Conservation (phyloP, 805 yeast species). For the Nakazawaea sp. region DNA sequence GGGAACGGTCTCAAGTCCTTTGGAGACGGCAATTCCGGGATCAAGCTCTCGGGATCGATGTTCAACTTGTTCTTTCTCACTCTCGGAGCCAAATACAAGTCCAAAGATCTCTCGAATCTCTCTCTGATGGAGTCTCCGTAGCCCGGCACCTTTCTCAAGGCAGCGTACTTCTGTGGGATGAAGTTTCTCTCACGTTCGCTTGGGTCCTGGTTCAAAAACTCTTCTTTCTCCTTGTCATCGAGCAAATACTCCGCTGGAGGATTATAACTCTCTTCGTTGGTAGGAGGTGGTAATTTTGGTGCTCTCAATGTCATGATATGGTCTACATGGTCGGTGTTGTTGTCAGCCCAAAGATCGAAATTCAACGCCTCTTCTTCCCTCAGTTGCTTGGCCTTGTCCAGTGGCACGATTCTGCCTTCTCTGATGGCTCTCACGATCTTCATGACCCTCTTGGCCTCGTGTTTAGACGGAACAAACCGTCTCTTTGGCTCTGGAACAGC, state of each 20-base stretch:
- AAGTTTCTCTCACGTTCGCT: constrained; percentile 73
- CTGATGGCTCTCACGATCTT: constrained; percentile 94
- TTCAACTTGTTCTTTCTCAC: constrained; percentile 84
- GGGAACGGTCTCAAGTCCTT: constrained; percentile 97
- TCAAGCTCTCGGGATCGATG: constrained; percentile 91
- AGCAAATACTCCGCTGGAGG: constrained; percentile 95
- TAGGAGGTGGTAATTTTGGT: constrained; percentile 93
- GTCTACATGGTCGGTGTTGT: constrained; percentile 44
- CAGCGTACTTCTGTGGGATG: constrained; percentile 71
- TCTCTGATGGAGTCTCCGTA: constrained; percentile 82
- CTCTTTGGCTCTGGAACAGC: constrained; percentile 97
- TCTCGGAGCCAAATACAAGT: constrained; percentile 92
- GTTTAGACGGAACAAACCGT: constrained; percentile 92
- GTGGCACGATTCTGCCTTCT: constrained; percentile 88
- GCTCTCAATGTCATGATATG: constrained; percentile 92
- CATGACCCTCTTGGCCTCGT: constrained; percentile 95
- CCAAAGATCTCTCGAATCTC: constrained; percentile 89
- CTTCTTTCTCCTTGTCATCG: constrained; percentile 66
- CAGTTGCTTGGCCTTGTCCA: constrained; percentile 46
- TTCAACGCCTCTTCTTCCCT: constrained; percentile 43
- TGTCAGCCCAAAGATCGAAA: constrained; percentile 82
- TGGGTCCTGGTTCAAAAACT: constrained; percentile 67
- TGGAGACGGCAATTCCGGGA: constrained; percentile 96
- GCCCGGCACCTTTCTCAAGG: constrained; percentile 92
- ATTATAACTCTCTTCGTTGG: constrained; percentile 92